phyloP scores from a whole-genome alignment of 2,329 filamentous ascomycete species.

The Rhinocladiella mackenziei region DNA sequence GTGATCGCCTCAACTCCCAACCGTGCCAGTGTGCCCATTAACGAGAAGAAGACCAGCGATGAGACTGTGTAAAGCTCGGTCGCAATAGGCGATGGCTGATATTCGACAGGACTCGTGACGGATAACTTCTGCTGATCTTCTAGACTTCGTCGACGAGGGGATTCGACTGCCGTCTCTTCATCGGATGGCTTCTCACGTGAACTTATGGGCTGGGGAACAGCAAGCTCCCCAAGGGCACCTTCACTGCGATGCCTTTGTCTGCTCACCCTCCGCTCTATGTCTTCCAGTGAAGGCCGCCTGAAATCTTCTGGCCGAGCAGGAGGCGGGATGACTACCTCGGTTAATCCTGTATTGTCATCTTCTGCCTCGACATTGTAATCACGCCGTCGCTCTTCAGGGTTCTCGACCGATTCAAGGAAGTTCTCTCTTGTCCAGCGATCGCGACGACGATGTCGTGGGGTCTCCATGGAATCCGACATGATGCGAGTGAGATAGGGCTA shows the following conservation, averaged over 20 bases:
- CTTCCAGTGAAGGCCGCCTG: slow-evolving; percentile 11
- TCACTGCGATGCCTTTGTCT: slow-evolving; percentile 1
- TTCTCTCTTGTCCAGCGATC: slow-evolving; percentile 3
- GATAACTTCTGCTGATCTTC: slow-evolving; percentile 12
- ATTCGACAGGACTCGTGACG: neutral
- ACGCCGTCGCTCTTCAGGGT: neutral
- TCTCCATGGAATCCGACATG: neutral
- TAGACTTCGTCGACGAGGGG: slow-evolving; percentile 2
- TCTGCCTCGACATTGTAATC: slow-evolving; percentile 2
- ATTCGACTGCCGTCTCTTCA: slow-evolving; percentile 12
- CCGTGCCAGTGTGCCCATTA: slow-evolving; percentile 74
- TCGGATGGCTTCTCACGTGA: slow-evolving; percentile 5
- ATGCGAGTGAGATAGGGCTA: too few relatives aligned
- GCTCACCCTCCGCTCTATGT: slow-evolving; percentile 8
- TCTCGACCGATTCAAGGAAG: neutral
- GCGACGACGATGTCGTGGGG: neutral
- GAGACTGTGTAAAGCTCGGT: slow-evolving; percentile 52
- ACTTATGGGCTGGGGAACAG: slow-evolving; percentile 4
- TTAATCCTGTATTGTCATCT: slow-evolving; percentile 7
- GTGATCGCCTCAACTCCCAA: slow-evolving; percentile 73
- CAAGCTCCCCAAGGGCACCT: slow-evolving; percentile 9
- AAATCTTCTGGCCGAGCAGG: slow-evolving; percentile 7
- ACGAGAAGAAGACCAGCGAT: slow-evolving; percentile 74
- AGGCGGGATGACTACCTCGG: slow-evolving; percentile 7
- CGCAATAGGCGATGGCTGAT: slow-evolving; percentile 3